phyloP scores from a whole-genome alignment of 2,329 filamentous ascomycete species.

The Ophiostoma ulmi region DNA sequence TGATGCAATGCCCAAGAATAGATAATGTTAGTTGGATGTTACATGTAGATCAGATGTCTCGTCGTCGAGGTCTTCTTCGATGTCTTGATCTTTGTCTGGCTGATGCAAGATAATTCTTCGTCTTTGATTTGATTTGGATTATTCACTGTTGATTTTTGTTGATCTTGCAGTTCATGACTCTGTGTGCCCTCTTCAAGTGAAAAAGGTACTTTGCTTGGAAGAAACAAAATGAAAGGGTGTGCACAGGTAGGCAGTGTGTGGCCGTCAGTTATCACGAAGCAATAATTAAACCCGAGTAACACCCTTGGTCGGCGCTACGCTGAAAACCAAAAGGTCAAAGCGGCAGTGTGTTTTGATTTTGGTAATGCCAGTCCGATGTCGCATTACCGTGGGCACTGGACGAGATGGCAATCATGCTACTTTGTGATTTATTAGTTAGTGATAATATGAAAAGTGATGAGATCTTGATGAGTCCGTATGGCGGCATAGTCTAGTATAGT shows the following conservation, averaged over 20 bases:
- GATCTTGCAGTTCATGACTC: too few relatives aligned
- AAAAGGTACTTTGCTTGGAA: neutral
- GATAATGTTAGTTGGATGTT: neutral
- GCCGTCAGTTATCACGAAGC: neutral
- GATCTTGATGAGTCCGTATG: neutral
- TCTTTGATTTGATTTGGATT: too few relatives aligned
- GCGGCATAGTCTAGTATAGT: neutral
- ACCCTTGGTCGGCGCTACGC: neutral
- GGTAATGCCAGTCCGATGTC: neutral
- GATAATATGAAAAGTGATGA: neutral
- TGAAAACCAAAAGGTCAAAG: neutral
- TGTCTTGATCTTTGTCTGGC: neutral
- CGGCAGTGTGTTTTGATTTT: neutral
- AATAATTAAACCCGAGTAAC: neutral
- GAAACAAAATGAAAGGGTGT: constrained; percentile 1
- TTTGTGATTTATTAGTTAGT: neutral
- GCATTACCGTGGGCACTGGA: neutral
- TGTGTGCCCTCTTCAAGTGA: neutral
- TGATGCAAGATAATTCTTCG: neutral
- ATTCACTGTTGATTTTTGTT: neutral
- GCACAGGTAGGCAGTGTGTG: neutral
- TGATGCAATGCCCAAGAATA: neutral
- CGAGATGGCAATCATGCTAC: neutral
- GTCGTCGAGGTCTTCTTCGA: neutral
- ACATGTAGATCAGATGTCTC: neutral